Base-by-base conservation (phyloP, 176 grass and related monocot genomes). In the Typha latifolia region DNA sequence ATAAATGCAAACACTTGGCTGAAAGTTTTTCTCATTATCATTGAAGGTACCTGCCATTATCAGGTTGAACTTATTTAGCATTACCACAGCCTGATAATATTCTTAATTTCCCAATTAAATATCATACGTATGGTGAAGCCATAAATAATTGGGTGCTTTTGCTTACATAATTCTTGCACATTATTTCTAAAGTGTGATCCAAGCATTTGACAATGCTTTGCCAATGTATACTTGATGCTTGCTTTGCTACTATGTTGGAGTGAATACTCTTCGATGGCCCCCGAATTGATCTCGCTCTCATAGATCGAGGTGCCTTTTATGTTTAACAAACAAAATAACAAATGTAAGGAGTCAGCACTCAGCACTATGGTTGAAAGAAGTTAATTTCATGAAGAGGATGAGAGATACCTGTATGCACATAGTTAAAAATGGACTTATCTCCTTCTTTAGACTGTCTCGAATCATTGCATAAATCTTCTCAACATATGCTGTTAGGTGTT, bases 401-500 rank as follows among this genome's bases (percentile, higher is more conserved):
- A 6, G 53, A 59, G 16, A 47, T 79, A 89, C 92, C 82, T 96
- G 92, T 75, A 96, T 91, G 82, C 92, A 91, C 72, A 91, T 65
- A 57, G 82, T 82, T 70, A 96, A 78, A 67, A 91, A 86, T 29
- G 85, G 80, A 69, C 74, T 77, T 67, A 91, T 96, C 77, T 96
- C 92, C 66, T 89, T 96, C 78, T 96, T 96, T 50, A 96, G 69
- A 71, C 79, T 89, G 66, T 96, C 88, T 82, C 88, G 76, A 18
- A 91, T 89, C 78, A 89, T 84, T 19, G 80, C 92, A 72, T 91
- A 91, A 66, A 96, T 96, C 66, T 96, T 96, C 88, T 96, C 92
- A 7, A 91, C 85, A 62, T 83, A 96, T 31, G 92, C 88, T 63
- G 88, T 91, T 74, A 96, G 72, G n/a, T 86, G 88, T 72, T 96